Base-by-base conservation (phyloP, 2,329 filamentous ascomycete genomes). In the Scedosporium aurantiacum region DNA sequence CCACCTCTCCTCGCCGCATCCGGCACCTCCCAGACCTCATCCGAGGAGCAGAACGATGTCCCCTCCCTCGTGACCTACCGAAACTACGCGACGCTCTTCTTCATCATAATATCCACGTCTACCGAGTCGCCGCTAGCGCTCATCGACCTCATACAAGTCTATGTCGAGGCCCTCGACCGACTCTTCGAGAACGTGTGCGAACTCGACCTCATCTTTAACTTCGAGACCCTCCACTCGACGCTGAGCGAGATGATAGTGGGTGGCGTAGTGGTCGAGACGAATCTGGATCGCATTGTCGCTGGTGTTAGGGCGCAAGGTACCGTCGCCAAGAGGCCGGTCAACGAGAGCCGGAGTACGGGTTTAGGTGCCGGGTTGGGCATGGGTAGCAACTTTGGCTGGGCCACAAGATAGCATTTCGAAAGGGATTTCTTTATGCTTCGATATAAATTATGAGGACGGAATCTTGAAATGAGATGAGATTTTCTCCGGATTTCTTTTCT, bases 121-220 rank as follows among this genome's bases (percentile, higher is more conserved):
- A 97, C 94, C 63, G 94, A 99, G 75, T 96, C 91, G 1, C 94
- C 94, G 0, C 87, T 99, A 2, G 94, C 94, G 0, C 82, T 99
- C 25, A 91, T 99, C 64, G 94, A 99, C 74, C 79, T 99, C 61
- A 97, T 99, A 66, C 94, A 99, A 75, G 94, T 99, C 63, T 99
- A 97, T 69, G 94, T 99, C 65, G 94, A 99, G 75, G 87, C 93
- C 0, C 82, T 99, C 41, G 94, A 99, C 73, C 86, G 91, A 65
- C 81, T 99, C 47, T 99, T 99, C 71, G 94, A 97, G 76, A 97
- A 99, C 72, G 94, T 99, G 8, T 99, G 94, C 81, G 94, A 99
- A 78, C 80, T 99, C 61, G 92, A 99, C 74, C 82, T 99, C 67
- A 99, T 99, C 73, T 99, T 99, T 79, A 97, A 97, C 72, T 99